Evolutionary conservation across 2,329 filamentous ascomycete species (phyloP).

Genomic region (Xenoacremonium recifei): DNA sequence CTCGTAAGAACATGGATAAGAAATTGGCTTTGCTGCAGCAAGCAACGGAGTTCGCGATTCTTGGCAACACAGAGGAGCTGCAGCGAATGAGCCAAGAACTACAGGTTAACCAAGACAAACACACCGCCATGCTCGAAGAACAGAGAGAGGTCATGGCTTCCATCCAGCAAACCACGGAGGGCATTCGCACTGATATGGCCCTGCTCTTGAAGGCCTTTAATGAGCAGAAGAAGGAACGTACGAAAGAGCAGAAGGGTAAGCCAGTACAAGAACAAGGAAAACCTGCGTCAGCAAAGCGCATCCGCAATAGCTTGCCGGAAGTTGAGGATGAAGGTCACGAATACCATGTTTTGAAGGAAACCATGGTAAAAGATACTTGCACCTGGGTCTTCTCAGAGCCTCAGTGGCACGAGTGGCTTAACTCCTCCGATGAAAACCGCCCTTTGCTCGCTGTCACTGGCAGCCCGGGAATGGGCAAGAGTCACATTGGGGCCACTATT

Average conservation of each 20-base stretch:
- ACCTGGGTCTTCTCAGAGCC: slow-evolving; percentile 29
- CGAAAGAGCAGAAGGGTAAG: slow-evolving; percentile 14
- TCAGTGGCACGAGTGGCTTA: slow-evolving; percentile 27
- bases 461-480: slow-evolving; percentile 32
- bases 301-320: slow-evolving; percentile 21
- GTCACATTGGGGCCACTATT: slow-evolving; percentile 25
- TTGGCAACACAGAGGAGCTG: slow-evolving; percentile 31
- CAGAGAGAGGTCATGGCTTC: slow-evolving; percentile 24
- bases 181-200: slow-evolving; percentile 24
- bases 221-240: slow-evolving; percentile 16
- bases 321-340: slow-evolving; percentile 23
- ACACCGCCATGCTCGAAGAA: slow-evolving; percentile 23
- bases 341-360: slow-evolving; percentile 27
- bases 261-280: slow-evolving; percentile 19
- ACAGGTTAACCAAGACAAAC: slow-evolving; percentile 22
- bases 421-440: slow-evolving; percentile 3
- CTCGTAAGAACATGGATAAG: slow-evolving; percentile 28
- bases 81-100: slow-evolving; percentile 27
- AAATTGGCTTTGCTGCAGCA: slow-evolving; percentile 26
- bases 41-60: slow-evolving; percentile 33
- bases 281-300: slow-evolving; percentile 16
- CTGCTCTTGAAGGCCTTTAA: slow-evolving; percentile 25
- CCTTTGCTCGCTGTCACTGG: slow-evolving; percentile 28
- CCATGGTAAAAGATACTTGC: slow-evolving; percentile 27
- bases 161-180: slow-evolving; percentile 26